These are phyloP conservation scores for Cryphonectria carpinicola DNA, from an alignment of 2,329 filamentous ascomycete genomes.

Conservation along the genomic window DNA sequence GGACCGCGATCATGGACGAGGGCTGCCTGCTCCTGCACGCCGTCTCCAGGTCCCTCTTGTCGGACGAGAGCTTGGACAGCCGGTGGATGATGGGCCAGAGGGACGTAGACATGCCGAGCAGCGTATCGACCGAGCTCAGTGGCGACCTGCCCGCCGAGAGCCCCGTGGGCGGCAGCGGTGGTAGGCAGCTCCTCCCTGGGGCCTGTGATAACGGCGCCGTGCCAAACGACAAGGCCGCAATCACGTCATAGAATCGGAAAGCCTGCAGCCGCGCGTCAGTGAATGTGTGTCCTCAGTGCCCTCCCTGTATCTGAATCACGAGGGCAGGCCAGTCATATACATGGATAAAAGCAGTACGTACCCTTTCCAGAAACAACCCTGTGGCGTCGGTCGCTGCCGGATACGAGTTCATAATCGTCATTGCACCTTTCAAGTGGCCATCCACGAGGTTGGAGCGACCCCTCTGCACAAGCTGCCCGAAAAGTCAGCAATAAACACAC, in stretches of 20 bases:
- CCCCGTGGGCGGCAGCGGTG: constrained; percentile 52
- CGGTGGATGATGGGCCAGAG: constrained; percentile 67
- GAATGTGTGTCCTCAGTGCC: background rate
- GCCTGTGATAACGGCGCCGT: constrained; percentile 59
- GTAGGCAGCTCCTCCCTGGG: constrained; percentile 50
- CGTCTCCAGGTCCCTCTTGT: constrained; percentile 55
- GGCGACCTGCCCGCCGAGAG: constrained; percentile 47
- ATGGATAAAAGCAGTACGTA: constrained; percentile 38
- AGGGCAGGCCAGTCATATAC: background rate
- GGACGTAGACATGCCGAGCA: constrained; percentile 65
- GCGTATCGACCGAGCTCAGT: constrained; percentile 58
- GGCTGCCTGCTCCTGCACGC: constrained; percentile 44
- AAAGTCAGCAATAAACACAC: constrained; percentile 25
- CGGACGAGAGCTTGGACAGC: constrained; percentile 57
- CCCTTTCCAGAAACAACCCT: constrained; percentile 61
- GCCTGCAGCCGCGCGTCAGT: constrained; percentile 45
- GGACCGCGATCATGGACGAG: constrained; percentile 48
- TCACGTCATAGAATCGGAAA: constrained; percentile 69
- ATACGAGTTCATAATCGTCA: constrained; percentile 61
- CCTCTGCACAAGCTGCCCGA: constrained; percentile 60
- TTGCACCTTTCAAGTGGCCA: constrained; percentile 63
- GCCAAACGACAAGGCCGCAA: constrained; percentile 64
- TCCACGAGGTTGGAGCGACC: constrained; percentile 63
- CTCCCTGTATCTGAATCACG: background rate
- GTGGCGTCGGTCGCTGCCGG: constrained; percentile 53